Base-by-base conservation (phyloP, 2,329 filamentous ascomycete species). In the Hymenoscyphus albidus region DNA sequence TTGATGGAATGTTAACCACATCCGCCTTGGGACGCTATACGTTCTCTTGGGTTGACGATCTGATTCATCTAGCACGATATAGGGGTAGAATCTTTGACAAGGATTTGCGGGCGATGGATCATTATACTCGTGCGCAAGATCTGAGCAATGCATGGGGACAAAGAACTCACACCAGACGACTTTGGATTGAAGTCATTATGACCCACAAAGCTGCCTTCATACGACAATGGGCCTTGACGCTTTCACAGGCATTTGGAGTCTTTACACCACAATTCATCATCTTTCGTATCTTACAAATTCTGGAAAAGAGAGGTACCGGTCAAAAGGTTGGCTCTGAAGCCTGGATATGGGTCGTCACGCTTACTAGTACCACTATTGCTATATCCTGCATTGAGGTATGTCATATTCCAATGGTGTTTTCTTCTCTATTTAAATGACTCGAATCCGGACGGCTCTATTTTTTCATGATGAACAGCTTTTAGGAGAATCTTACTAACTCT, bases 211-310 rank as follows among this genome's bases (percentile, higher is more conserved):
- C 75, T 31, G 74, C 79, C 0, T 80, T 93, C 48, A 69, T 80
- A 1, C 63, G 84, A 9, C 90, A 93, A 76, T 87, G 84, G 78
- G 57, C 77, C 1, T 73, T 90, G 7, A 86, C 85, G 2, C 54
- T 73, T 0, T 5, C 73, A 10, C 70, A 71, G 63, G 68, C 73
- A 4, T 72, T 76, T 60, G 70, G 73, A n/a, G 86, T 85, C 63
- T 87, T 93, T 64, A 83, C 85, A 0, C 91, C 91, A 0, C 91
- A 92, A 71, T 85, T 88, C 74, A 83, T 87, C 35, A 85, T 91
- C 68, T 80, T 88, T 64, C 83, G 84, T 58, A 82, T 94, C 13
- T 81, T 94, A 22, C 80, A 80, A 40, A 80, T 84, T 1, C 80
- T 94, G 9, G 90, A 94, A 75, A 74, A 73, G 14, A 80, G 84